phyloP scores from a whole-genome alignment of 495 filamentous ascomycete genomes.

The Cercophora sp. region DNA sequence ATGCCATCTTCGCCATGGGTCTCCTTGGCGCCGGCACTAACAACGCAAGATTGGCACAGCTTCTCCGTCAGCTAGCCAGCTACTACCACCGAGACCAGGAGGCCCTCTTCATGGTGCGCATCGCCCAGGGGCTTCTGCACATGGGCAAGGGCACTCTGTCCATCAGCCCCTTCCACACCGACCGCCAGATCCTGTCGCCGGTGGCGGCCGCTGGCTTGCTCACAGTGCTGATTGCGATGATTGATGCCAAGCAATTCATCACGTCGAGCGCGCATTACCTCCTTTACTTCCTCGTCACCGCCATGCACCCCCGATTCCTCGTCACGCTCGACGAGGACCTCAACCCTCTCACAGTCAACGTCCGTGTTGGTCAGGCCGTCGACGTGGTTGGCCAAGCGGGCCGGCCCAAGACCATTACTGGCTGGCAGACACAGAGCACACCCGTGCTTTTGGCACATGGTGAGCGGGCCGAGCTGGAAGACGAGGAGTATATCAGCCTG shows the following conservation, averaged over 20 bases:
- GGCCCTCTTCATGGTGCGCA: constrained; percentile 97
- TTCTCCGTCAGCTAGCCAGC: constrained; percentile 89
- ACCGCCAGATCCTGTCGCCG: constrained; percentile 88
- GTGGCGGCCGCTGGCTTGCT: constrained; percentile 88
- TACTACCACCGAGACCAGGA: constrained; percentile 97
- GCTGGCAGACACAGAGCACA: constrained; percentile 99
- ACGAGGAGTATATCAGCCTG: constrained; percentile 92
- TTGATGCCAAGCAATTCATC: constrained; percentile 94
- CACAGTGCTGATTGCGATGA: constrained; percentile 82
- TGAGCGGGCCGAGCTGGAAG: constrained; percentile 93
- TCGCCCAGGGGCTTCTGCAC: constrained; percentile 94
- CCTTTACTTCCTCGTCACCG: constrained; percentile 95
- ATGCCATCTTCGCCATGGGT: constrained; percentile 99
- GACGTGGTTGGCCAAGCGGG: constrained; percentile 97
- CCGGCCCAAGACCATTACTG: constrained; percentile 96
- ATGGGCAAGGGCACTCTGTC: constrained; percentile 99
- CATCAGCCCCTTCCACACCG: constrained; percentile 95
- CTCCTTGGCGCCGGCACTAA: constrained; percentile 95
- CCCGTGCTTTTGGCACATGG: constrained; percentile 90
- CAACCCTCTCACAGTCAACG: constrained; percentile 90
- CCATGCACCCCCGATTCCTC: constrained; percentile 94
- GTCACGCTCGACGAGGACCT: constrained; percentile 93
- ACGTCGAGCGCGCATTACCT: constrained; percentile 87
- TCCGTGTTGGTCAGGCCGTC: constrained; percentile 94
- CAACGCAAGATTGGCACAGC: constrained; percentile 92